phyloP scores from a whole-genome alignment of 2,329 filamentous ascomycete genomes.

The Clarireedia monteithiana region DNA sequence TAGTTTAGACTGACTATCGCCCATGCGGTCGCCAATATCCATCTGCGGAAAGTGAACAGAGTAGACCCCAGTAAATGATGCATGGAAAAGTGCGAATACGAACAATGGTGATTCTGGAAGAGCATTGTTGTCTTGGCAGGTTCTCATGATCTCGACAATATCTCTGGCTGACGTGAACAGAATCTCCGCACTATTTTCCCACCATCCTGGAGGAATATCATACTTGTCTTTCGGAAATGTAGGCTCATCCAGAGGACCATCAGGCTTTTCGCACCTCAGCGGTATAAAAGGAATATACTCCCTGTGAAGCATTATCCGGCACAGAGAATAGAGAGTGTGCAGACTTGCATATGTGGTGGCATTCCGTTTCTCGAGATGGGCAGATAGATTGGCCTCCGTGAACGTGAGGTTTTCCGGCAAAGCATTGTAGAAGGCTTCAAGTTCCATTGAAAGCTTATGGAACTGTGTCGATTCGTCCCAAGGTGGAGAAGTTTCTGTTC shows the following conservation, averaged over 20 bases:
- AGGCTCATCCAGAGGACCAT: conserved; percentile 52
- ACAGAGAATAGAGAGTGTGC: conserved; percentile 58
- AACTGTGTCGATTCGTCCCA: conserved; percentile 52
- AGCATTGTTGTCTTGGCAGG: conserved; percentile 51
- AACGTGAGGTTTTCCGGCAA: conserved; percentile 48
- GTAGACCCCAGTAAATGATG: conserved; percentile 59
- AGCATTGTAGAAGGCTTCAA: conserved; percentile 44
- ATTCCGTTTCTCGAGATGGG: conserved; percentile 55
- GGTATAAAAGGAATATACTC: conserved; percentile 63
- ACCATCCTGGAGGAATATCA: conserved; percentile 46
- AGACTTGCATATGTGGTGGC: conserved; percentile 59
- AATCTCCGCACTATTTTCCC: conserved; percentile 52
- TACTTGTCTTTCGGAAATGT: conserved; percentile 41
- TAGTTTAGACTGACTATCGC: conserved; percentile 30
- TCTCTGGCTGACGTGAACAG: conserved; percentile 56
- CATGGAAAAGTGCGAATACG: conserved; percentile 59
- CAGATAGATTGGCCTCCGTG: conserved; percentile 53
- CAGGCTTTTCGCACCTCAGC: conserved; percentile 40
- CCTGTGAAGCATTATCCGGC: conserved; percentile 59
- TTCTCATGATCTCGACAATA: conserved; percentile 56
- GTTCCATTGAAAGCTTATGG: conserved; percentile 40
- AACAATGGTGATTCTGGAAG: conserved; percentile 59
- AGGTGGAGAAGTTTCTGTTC: conserved; percentile 44
- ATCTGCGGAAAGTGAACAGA: conserved; percentile 60
- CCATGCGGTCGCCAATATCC: conserved; percentile 51